These are phyloP conservation scores for Ogataea henricii DNA, from an alignment of 805 yeast species.

Conservation along the genomic window DNA sequence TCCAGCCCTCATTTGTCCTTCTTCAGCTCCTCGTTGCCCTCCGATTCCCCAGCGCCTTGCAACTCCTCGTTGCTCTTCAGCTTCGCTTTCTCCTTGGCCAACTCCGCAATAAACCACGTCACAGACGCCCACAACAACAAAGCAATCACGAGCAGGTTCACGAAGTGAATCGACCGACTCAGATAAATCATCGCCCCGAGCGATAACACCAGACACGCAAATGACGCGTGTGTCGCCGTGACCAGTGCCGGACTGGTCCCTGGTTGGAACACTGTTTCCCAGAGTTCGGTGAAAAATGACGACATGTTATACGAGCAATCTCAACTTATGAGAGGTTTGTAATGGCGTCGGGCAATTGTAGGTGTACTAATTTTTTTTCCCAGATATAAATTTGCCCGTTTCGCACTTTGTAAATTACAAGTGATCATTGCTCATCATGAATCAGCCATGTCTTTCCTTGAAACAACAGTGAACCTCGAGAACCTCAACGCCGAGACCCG, in stretches of 20 bases:
- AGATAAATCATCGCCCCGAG: conserved; percentile 59
- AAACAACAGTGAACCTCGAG: conserved; percentile 11
- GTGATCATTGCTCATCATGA: too few relatives aligned
- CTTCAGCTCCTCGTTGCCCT: background rate
- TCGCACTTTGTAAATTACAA: background rate
- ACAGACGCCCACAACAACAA: conserved; percentile 72
- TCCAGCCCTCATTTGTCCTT: background rate
- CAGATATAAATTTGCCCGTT: background rate
- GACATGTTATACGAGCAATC: conserved; percentile 6
- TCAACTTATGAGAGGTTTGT: background rate
- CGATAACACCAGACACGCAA: conserved; percentile 60
- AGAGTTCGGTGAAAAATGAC: conserved; percentile 64
- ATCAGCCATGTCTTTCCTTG: conserved; percentile 14
- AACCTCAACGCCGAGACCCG: conserved; percentile 17
- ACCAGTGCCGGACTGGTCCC: conserved; percentile 89
- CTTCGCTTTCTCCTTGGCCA: conserved; percentile 45
- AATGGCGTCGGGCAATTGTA: background rate
- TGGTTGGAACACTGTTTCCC: conserved; percentile 91
- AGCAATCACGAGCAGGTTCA: conserved; percentile 46
- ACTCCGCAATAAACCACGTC: conserved; percentile 84
- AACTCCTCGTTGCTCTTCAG: conserved; percentile 46
- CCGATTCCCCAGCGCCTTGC: background rate
- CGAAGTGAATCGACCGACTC: conserved; percentile 67
- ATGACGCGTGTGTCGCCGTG: conserved; percentile 87
- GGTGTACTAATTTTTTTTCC: background rate